Evolutionary conservation across 2,329 filamentous ascomycete genomes (phyloP), one percentile per base, ranked within the genome.

Genomic region (Diaporthe eres): DNA sequence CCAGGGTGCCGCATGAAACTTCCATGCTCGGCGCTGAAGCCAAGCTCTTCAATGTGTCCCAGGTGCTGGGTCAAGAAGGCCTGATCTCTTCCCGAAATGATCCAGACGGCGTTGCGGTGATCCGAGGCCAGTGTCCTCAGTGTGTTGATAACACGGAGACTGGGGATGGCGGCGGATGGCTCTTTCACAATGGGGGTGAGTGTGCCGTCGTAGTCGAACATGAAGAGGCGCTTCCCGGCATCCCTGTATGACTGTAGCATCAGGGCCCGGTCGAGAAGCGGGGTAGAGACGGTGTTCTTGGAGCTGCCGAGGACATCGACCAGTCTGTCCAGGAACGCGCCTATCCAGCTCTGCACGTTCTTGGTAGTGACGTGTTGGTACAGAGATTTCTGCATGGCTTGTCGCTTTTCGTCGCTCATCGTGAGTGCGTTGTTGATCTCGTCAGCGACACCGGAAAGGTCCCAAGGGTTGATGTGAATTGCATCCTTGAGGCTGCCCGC

Each of bases 181-280:
- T 98, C 95, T 79, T 94, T 93, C 74, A 98, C 97, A 80, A 99
- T 98, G 0, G 96, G 95, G 4, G 97, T 98, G 73, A 99, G 90
- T 0, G 97, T 99, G 65, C 97, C 97, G 83, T 99, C 97, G 81
- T 99, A 99, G 85, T 99, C 97, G 82, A 98, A 98, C 94, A 99
- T 96, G 87, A 98, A 98, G 4, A 99, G 88, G 15, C 97, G 92
- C 85, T 94, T 95, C 77, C 90, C 90, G 4, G 95, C 92, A 53
- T 90, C 87, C 76, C 92, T 91, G 84, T 98, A 98, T 76, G 93
- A 92, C 73, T 89, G 86, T 51, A 98, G 87, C 78, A 98, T 85
- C 77, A 91, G 88, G 4, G 92, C 88, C 49, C 92, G 92, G 82
- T 98, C 95, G 28, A 98, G 90, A 2, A 93, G 89, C 0, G 96